Evolutionary conservation across 2,329 filamentous ascomycete genomes (phyloP).

Genomic region (Didymella sp.): DNA sequence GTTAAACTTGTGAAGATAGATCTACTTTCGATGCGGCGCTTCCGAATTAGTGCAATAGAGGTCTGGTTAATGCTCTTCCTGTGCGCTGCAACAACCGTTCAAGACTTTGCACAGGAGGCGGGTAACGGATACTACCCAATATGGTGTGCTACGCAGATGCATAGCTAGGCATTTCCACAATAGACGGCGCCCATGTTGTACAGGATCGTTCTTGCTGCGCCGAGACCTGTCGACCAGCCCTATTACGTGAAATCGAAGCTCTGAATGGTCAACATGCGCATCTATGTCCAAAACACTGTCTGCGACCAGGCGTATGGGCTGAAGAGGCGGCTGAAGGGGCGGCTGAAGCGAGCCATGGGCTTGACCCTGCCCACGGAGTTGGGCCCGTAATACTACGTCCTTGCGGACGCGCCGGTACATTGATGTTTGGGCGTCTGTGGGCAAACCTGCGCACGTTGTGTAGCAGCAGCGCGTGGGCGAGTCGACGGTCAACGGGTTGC

Average conservation of each 20-base stretch:
- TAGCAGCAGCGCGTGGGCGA: conserved; percentile 3
- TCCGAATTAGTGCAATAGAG: conserved; percentile 14
- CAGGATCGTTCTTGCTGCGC: conserved; percentile 10
- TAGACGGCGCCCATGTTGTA: conserved; percentile 10
- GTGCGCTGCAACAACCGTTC: conserved; percentile 5
- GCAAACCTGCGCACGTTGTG: background rate
- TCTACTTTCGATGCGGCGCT: conserved; percentile 13
- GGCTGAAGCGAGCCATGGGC: conserved; percentile 20
- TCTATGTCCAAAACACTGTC: background rate
- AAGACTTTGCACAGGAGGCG: conserved; percentile 8
- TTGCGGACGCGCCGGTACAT: conserved; percentile 9
- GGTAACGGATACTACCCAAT: conserved; percentile 16
- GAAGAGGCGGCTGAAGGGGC: conserved; percentile 6
- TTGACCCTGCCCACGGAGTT: conserved; percentile 6
- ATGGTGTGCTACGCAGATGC: conserved; percentile 17
- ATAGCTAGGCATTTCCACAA: conserved; percentile 8
- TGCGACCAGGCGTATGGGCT: conserved; percentile 16
- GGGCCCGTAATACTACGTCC: conserved; percentile 4
- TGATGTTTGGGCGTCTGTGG: background rate
- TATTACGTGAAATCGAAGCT: conserved; percentile 9
- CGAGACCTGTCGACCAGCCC: conserved; percentile 16
- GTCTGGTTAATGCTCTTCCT: conserved; percentile 5
- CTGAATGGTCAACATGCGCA: conserved; percentile 7
- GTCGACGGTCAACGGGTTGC: conserved; percentile 4
- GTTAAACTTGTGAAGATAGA: background rate